Base-by-base conservation (phyloP, 345 rosid species). In the Crucihimalaya himalaica region DNA sequence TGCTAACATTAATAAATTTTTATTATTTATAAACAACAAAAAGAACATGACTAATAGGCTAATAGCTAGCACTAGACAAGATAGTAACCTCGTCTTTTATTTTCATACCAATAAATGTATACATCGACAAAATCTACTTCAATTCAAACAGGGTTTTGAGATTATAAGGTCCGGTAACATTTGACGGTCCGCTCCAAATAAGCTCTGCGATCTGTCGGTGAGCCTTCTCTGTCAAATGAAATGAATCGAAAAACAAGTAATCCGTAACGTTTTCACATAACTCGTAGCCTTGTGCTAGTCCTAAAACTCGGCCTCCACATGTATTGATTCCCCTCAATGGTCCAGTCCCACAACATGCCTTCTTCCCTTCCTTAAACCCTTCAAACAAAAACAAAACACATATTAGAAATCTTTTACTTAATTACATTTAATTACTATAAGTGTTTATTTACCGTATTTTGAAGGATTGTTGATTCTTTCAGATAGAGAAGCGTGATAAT, bases 321-420 rank as follows among this genome's bases (percentile, higher is more conserved):
- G 65, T 64, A 35, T 31, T 10, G 4, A n/a, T 54, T 21, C 80
- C 81, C 12, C 74, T 66, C 21, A 60, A 73, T 8, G 81, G 71
- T 28, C 83, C 84, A 25, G 28, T 78, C 16, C 81, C 83, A 40
- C 86, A 78, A 35, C 86, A 83, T 20, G 79, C 81, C 11, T 23
- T 46, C 28, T 32, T 70, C 18, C 77, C 82, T 14, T 75, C 63
- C 56, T 75, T 83, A 23, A 80, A 78, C 46, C 81, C 84, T 80
- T 57, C 45, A 23, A 23, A 35, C 27, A 23, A 64, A 10, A 54
- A 46, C 8, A 35, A 15, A 60, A 31, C 27, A 35, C 5, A 16
- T 12, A 20, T 45, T 31, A 52, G 1, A 72, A 1, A n/a, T 59
- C 12, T 16, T 8, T 58, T 34, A 20, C 23, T 8, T 31, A 28